Evolutionary conservation across 306 rosid species (phyloP), one percentile per base, ranked within the genome.

Genomic region (Cicer arietinum): DNA sequence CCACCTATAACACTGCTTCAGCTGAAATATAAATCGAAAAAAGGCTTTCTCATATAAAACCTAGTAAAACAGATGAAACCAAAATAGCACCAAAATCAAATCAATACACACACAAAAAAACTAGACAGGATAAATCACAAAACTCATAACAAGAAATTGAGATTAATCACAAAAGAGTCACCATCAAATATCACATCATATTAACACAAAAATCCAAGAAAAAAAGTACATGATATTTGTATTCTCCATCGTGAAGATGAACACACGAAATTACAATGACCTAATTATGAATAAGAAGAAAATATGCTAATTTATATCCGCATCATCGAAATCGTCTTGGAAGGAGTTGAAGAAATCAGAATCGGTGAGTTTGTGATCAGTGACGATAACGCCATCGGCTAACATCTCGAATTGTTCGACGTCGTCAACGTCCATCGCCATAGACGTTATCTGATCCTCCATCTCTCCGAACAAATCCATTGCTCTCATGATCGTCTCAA

Each of bases 361-460:
- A 59, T 93, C 98, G 53, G 96, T 88, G 47, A 91, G 89, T 85
- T 86, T 93, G 90, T 54, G 71, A 6, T 93, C 98, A 8, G 86
- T 52, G 22, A 87, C 20, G 69, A 89, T 84, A 46, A 85, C 78
- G 1, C 97, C 94, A 0, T 89, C 98, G 14, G 85, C 70, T 20
- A 89, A 84, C 17, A 85, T 83, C 78, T 93, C 97, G 20, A 86
- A 85, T 0, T 91, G 80, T 73, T 93, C 97, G 0, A 81, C 90
- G 48, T 93, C 98, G 78, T 93, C 98, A 0, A 93, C 98, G 45
- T 93, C 97, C 97, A 93, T 93, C 18, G 93, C 98, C 90, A 91
- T 90, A 3, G 96, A 25, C 8, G 98, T 85, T 2, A 85, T 92
- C 57, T 88, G 93, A 17, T 91, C 97, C 0, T 93, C 98, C 92